Conservation (phyloP, 2,329 filamentous ascomycete species). For the Eutypella sp. region DNA sequence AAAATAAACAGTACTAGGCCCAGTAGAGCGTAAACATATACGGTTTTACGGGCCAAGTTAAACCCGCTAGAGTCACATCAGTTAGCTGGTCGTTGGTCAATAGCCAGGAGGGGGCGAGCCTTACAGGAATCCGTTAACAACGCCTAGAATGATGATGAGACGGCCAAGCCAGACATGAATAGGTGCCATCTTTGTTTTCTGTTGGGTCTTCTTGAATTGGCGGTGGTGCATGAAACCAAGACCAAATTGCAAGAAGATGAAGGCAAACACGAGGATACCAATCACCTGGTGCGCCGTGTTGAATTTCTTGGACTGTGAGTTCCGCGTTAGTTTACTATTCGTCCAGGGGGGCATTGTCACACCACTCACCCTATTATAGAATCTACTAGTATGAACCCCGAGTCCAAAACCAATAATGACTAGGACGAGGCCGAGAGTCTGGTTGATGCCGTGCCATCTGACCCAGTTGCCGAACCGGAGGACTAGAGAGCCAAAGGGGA, state of each 20-base stretch:
- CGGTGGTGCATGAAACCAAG: conserved; percentile 54
- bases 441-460: conserved; percentile 50
- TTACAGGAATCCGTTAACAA: conserved; percentile 54
- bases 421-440: conserved; percentile 43
- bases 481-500: conserved; percentile 52
- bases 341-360: neutral
- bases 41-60: conserved; percentile 46
- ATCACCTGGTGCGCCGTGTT: conserved; percentile 53
- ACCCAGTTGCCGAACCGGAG: conserved; percentile 47
- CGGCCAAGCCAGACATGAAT: conserved; percentile 56
- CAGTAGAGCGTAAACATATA: conserved; percentile 43
- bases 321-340: conserved; percentile 7
- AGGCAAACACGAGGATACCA: conserved; percentile 48
- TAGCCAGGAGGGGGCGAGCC: conserved; percentile 17
- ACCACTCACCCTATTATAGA: conserved; percentile 50
- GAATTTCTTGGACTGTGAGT: conserved; percentile 45
- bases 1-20: conserved; percentile 41
- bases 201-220: conserved; percentile 44
- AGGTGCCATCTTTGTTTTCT: conserved; percentile 44
- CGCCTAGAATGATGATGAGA: conserved; percentile 45
- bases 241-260: conserved; percentile 47
- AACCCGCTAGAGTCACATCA: conserved; percentile 42
- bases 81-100: neutral
- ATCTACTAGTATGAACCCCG: conserved; percentile 47
- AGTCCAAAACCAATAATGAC: conserved; percentile 45